These are phyloP conservation scores for Stephanodiscus triporus DNA, from an alignment of 108 stramenopile genomes.

Conservation along the genomic window DNA sequence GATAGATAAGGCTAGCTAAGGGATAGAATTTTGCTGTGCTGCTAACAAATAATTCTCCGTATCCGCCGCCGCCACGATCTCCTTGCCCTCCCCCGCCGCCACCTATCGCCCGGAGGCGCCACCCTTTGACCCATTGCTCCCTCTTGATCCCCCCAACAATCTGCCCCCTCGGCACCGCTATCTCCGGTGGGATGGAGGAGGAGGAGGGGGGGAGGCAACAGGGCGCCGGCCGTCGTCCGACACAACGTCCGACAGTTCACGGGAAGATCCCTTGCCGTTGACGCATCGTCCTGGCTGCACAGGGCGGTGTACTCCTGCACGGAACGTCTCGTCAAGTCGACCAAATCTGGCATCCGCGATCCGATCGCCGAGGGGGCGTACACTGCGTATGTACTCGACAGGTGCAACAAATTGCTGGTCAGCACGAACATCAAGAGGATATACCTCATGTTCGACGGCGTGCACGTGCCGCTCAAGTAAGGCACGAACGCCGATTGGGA, in stretches of 20 bases:
- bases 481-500: slow-evolving; percentile 76
- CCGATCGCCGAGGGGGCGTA: slow-evolving; percentile 53
- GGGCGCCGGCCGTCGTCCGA: slow-evolving; percentile 28
- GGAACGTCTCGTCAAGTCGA: slow-evolving; percentile 69
- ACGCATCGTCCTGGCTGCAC: slow-evolving; percentile 88
- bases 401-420: slow-evolving; percentile 69
- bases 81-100: too few relatives aligned
- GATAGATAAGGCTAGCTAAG: too few relatives aligned
- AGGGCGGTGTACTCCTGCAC: slow-evolving; percentile 84
- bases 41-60: too few relatives aligned
- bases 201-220: too few relatives aligned
- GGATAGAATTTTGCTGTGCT: too few relatives aligned
- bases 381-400: slow-evolving; percentile 59
- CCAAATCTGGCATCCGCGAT: slow-evolving; percentile 51
- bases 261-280: slow-evolving; percentile 65
- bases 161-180: too few relatives aligned
- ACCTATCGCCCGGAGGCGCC: too few relatives aligned
- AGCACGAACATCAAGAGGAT: slow-evolving; percentile 53
- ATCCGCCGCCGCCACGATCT: too few relatives aligned
- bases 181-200: too few relatives aligned
- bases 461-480: slow-evolving; percentile 80
- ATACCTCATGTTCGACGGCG: slow-evolving; percentile 84
- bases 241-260: slow-evolving; percentile 70
- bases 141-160: too few relatives aligned
- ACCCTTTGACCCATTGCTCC: too few relatives aligned